phyloP scores from a whole-genome alignment of 2,329 filamentous ascomycete genomes.

The Sclerotinia nivalis region DNA sequence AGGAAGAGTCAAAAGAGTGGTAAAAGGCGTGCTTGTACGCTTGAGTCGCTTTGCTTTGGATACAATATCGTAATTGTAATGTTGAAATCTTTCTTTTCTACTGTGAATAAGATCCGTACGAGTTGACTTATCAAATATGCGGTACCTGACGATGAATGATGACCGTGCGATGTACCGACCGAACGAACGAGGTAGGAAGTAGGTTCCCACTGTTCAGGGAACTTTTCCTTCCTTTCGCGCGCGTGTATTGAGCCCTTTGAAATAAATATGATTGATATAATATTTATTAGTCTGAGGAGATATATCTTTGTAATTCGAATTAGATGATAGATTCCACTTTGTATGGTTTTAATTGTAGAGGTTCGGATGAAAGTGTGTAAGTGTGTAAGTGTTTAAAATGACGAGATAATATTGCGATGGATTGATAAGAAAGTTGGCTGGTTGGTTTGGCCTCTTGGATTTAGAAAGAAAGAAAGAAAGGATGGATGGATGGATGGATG shows the following conservation, averaged over 20 bases:
- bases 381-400: not conserved
- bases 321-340: not conserved
- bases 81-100: slow-evolving; percentile 7
- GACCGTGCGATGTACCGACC: slow-evolving; percentile 23
- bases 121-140: slow-evolving; percentile 26
- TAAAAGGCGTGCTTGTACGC: not conserved
- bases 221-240: slow-evolving; percentile 15
- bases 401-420: slow-evolving; percentile 7
- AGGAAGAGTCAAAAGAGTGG: not conserved
- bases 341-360: not conserved
- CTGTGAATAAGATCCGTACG: slow-evolving; percentile 16
- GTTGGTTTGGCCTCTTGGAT: not conserved
- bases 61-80: slow-evolving; percentile 2
- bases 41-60: not conserved
- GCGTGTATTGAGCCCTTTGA: slow-evolving; percentile 13
- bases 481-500: not conserved
- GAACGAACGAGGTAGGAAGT: not conserved
- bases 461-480: not conserved
- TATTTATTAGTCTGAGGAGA: not conserved
- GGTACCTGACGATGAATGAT: slow-evolving; percentile 25
- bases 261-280: not conserved
- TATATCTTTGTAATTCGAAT: not conserved
- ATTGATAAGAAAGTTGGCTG: slow-evolving; percentile 6
- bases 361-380: not conserved
- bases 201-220: slow-evolving; percentile 10